Base-by-base conservation (phyloP, 768 basidiomycete species). In the Tephrocybe sp. region DNA sequence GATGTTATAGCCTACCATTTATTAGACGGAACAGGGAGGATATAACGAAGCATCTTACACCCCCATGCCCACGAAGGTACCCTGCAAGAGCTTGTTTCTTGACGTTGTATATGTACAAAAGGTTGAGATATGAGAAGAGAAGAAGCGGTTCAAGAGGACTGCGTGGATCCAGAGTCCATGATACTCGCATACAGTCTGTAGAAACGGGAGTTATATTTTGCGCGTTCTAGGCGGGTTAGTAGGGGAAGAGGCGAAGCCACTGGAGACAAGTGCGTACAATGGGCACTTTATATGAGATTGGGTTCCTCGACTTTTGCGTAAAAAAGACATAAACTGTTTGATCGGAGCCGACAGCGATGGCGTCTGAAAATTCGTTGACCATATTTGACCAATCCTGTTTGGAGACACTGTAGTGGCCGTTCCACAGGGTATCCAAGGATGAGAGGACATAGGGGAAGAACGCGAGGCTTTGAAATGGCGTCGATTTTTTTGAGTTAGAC, bases 51-150 rank as follows among this genome's bases (percentile, higher is more conserved):
- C 42, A n/a, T 67, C 82, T 69, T 68, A 87, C 88, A 33, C 83
- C 85, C 17, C 88, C 88, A 62, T 90, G 88, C 2, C 86, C 87
- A 34, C 84, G 78, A 35, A 87, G 68, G 53, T 68, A 71, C 6
- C 83, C 76, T 2, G 75, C 50, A 5, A 83, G 53, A 3, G 62
- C 60, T 35, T 68, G 67, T 16, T 61, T 65, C 45, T 65, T 66
- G 9, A 77, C 66, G 56, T 83, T 73, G 60, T 80, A 74, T 13
- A 87, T 68, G 60, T 82, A 82, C 17, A 89, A 55, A 17, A 85
- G 57, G 48, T 78, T 79, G 34, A 74, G 72, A 26, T 72, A 66
- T 8, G 83, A 73, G 53, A 85, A 76, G 22, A 89, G 61, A 20
- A 87, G 61, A 14, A 89, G 65, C 8, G 87, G 87, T n/a, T 82